Evolutionary conservation across 2,329 filamentous ascomycete genomes (phyloP).

Genomic region (Colletotrichum endophyticum): DNA sequence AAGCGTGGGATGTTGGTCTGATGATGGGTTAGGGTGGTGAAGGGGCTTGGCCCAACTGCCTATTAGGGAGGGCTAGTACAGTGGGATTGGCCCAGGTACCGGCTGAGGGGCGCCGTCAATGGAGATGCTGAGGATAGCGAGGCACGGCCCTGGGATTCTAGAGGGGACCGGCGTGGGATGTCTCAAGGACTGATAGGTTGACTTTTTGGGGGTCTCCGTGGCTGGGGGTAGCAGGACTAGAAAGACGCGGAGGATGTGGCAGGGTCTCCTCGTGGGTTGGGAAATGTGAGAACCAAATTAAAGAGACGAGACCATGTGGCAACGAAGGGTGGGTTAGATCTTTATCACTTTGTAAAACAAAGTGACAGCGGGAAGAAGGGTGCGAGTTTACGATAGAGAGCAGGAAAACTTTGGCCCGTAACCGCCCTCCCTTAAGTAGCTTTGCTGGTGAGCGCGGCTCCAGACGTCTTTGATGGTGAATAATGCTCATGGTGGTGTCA

Average conservation of each 20-base stretch:
- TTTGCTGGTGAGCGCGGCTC: background rate
- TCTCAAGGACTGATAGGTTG: conserved; percentile 18
- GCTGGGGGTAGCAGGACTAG: conserved; percentile 1
- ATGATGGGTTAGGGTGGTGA: conserved; percentile 10
- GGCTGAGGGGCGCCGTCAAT: conserved; percentile 6
- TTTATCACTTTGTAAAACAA: conserved; percentile 2
- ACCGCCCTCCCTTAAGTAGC: conserved; percentile 18
- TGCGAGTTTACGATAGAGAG: background rate
- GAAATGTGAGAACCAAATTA: conserved; percentile 1
- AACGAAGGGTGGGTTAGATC: background rate
- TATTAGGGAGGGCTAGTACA: conserved; percentile 17
- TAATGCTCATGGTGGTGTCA: conserved; percentile 21
- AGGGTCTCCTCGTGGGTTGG: conserved; percentile 26
- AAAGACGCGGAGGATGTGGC: background rate
- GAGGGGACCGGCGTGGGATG: conserved; percentile 21
- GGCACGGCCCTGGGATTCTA: background rate
- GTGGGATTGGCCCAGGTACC: conserved; percentile 19
- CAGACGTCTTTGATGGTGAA: background rate
- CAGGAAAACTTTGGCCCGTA: background rate
- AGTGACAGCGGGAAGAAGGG: background rate
- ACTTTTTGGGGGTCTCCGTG: background rate
- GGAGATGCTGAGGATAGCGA: background rate
- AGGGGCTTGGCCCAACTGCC: conserved; percentile 22
- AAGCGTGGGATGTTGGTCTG: conserved; percentile 29
- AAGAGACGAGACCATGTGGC: background rate